Conservation (phyloP, 768 basidiomycete genomes). For the Suillus variegatus region DNA sequence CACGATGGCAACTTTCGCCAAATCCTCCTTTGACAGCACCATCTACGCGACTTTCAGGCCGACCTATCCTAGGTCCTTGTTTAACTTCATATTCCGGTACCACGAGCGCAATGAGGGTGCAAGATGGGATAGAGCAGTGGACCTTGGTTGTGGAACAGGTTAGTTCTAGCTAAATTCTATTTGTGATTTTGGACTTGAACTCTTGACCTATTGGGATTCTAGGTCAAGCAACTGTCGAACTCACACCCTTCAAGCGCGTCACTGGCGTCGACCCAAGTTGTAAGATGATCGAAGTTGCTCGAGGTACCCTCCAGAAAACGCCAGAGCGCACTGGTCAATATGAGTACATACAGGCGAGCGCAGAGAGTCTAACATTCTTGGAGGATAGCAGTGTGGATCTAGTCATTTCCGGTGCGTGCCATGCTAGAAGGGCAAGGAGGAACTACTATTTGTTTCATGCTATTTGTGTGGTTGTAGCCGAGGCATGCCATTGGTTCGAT, state of each 20-base stretch:
- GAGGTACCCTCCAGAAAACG: conserved; percentile 25
- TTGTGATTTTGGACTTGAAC: neutral
- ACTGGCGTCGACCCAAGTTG: conserved; percentile 73
- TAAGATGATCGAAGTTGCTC: conserved; percentile 66
- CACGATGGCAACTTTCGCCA: conserved; percentile 76
- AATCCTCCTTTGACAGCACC: conserved; percentile 65
- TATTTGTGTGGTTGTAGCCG: conserved; percentile 43
- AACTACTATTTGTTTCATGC: neutral
- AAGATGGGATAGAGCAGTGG: conserved; percentile 61
- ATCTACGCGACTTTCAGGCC: conserved; percentile 71
- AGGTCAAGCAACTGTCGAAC: conserved; percentile 72
- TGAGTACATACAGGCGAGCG: conserved; percentile 40
- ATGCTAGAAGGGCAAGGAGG: neutral
- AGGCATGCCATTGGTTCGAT: conserved; percentile 84
- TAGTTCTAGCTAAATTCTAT: conserved; percentile 10
- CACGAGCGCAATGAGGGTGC: conserved; percentile 37
- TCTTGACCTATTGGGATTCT: neutral
- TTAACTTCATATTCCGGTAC: conserved; percentile 60
- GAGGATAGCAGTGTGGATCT: conserved; percentile 62
- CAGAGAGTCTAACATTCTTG: conserved; percentile 56
- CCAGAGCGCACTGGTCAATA: conserved; percentile 21
- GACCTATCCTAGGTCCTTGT: conserved; percentile 68
- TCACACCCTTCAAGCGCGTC: conserved; percentile 56
- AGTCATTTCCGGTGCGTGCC: conserved; percentile 57
- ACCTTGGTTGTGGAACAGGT: conserved; percentile 87